Percentiles rank a stretch among this genome's conserved stretches.
Evolutionary conservation across 495 filamentous ascomycete genomes (phyloP).

Genomic region (Xanthoparmelia taractica): DNA sequence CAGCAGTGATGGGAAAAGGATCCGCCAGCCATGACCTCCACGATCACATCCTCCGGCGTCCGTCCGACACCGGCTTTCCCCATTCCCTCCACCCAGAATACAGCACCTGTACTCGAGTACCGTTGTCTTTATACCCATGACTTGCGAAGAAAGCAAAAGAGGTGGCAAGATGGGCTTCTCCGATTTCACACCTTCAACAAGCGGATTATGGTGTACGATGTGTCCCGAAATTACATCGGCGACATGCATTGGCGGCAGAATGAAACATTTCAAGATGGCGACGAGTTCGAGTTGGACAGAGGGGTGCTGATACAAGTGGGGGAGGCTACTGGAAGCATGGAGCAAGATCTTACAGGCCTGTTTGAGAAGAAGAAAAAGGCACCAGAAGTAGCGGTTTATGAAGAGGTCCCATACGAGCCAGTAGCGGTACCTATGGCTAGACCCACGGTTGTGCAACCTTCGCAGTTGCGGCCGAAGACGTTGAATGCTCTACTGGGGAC

Average conservation of each 20-base stretch:
- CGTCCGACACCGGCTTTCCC: slow-evolving; percentile 17
- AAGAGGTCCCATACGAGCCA: slow-evolving; percentile 31
- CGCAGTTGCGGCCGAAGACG: slow-evolving; percentile 41
- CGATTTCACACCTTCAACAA: slow-evolving; percentile 88
- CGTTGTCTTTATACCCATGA: slow-evolving; percentile 82
- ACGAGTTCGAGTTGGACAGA: slow-evolving; percentile 74
- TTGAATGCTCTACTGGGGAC: slow-evolving; percentile 53
- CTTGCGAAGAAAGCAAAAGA: slow-evolving; percentile 74
- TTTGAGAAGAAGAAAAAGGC: slow-evolving; percentile 54
- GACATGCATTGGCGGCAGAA: slow-evolving; percentile 73
- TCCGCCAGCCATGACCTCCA: slow-evolving; percentile 5
- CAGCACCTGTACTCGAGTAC: slow-evolving; percentile 70
- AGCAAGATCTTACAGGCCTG: slow-evolving; percentile 69
- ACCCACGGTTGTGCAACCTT: slow-evolving; percentile 16
- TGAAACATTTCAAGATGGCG: slow-evolving; percentile 60
- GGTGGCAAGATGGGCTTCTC: slow-evolving; percentile 87
- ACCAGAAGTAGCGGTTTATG: slow-evolving; percentile 29
- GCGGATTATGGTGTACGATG: slow-evolving; percentile 85
- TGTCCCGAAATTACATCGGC: slow-evolving; percentile 66
- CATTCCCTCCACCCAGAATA: slow-evolving; percentile 48
- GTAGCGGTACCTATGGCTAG: slow-evolving; percentile 22
- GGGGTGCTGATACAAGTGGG: slow-evolving; percentile 70
- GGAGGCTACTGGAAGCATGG: slow-evolving; percentile 59
- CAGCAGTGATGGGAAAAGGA: background rate
- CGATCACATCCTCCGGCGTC: slow-evolving; percentile 8